These are phyloP conservation scores for Fusarium xyrophilum DNA, from an alignment of 2,329 filamentous ascomycete genomes.

Conservation along the genomic window DNA sequence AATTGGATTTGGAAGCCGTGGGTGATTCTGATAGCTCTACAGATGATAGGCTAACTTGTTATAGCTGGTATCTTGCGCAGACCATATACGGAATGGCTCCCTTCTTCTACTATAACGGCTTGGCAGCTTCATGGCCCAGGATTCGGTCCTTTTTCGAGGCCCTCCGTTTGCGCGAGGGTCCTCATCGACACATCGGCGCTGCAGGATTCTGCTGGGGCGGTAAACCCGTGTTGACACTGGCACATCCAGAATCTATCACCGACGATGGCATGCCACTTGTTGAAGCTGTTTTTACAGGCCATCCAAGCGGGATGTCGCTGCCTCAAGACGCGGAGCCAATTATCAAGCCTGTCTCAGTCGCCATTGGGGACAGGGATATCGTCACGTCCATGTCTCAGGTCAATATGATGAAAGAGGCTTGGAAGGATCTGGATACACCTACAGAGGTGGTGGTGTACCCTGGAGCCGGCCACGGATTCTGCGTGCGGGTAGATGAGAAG, in stretches of 20 bases:
- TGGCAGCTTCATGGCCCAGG: background rate
- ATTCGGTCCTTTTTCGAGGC: background rate
- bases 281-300: background rate
- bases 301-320: background rate
- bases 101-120: background rate
- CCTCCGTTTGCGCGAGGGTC: background rate
- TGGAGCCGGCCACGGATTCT: background rate
- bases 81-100: background rate
- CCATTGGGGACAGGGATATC: background rate
- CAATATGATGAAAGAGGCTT: rapidly evolving
- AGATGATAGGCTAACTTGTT: rapidly evolving
- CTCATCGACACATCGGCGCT: background rate
- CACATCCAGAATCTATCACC: background rate
- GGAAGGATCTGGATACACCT: rapidly evolving
- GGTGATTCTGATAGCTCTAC: rapidly evolving
- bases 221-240: background rate
- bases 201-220: background rate
- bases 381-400: rapidly evolving
- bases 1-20: background rate
- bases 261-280: background rate
- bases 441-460: background rate
- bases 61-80: background rate
- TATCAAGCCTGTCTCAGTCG: rapidly evolving
- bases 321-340: rapidly evolving
- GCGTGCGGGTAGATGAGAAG: background rate